These are phyloP conservation scores for Acanthamoeba royreba DNA, from an alignment of 208 protist genomes.

Conservation along the genomic window DNA sequence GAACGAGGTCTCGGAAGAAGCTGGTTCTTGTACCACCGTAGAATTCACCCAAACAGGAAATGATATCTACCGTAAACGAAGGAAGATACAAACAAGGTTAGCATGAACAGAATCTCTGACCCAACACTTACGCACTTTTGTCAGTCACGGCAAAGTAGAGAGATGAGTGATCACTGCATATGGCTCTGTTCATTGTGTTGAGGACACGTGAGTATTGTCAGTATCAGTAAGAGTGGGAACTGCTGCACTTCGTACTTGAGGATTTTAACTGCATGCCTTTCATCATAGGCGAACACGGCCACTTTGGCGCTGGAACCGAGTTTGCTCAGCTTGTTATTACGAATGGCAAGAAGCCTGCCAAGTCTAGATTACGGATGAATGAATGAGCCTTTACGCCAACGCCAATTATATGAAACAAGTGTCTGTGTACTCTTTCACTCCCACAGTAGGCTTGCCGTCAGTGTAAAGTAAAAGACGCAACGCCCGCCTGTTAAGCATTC, in stretches of 20 bases:
- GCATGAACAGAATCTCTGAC: neutral
- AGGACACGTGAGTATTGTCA: neutral
- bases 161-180: neutral
- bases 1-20: neutral
- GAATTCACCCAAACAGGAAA: neutral
- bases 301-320: neutral
- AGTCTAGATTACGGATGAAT: neutral
- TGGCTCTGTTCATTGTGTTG: neutral
- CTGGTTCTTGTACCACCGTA: neutral
- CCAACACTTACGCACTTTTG: neutral
- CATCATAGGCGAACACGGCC: neutral
- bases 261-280: neutral
- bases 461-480: neutral
- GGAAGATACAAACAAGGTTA: neutral
- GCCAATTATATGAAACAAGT: neutral
- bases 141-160: neutral
- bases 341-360: neutral
- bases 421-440: neutral
- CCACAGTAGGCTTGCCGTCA: neutral
- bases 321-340: neutral
- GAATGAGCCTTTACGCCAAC: neutral
- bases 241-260: neutral
- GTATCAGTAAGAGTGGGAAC: neutral
- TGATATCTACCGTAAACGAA: neutral
- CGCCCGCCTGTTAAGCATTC: neutral